Evolutionary conservation across 225 moss, liverwort and hornwort species (phyloP).

Genomic region (Straminergon stramineum): DNA sequence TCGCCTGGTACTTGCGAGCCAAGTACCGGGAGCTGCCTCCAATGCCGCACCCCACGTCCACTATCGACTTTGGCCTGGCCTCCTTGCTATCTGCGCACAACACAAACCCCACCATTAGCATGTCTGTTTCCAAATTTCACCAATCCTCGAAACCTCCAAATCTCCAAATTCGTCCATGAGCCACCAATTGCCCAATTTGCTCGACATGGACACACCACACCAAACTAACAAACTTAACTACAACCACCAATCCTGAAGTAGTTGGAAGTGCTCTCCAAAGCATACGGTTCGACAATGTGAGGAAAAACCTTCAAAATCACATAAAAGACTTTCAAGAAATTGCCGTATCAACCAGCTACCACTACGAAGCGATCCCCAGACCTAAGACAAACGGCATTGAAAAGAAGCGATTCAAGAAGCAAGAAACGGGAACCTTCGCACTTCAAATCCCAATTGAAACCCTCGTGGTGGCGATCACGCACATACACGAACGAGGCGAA

Average conservation of each 20-base stretch:
- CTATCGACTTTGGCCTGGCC: conserved; percentile 50
- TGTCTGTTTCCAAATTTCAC: neutral
- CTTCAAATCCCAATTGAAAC: neutral
- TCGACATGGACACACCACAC: neutral
- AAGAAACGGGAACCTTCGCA: neutral
- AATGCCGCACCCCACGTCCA: conserved; percentile 93
- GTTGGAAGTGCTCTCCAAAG: neutral
- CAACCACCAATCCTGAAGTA: neutral
- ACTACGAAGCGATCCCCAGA: neutral
- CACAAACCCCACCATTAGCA: neutral
- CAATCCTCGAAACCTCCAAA: neutral
- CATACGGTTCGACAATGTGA: neutral
- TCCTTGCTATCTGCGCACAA: conserved; percentile 42
- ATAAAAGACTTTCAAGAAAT: neutral
- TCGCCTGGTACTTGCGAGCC: conserved; percentile 70
- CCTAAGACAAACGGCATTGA: neutral
- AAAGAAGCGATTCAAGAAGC: neutral
- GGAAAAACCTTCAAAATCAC: neutral
- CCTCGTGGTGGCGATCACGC: neutral
- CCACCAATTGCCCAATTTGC: neutral
- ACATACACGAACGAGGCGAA: neutral
- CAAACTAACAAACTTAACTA: neutral
- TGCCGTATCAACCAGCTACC: too few species aligned
- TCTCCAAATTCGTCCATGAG: neutral
- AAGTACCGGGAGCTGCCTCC: conserved; percentile 91